Evolutionary conservation across 768 basidiomycete species (phyloP).

Genomic region (Rossbeevera mucosa): DNA sequence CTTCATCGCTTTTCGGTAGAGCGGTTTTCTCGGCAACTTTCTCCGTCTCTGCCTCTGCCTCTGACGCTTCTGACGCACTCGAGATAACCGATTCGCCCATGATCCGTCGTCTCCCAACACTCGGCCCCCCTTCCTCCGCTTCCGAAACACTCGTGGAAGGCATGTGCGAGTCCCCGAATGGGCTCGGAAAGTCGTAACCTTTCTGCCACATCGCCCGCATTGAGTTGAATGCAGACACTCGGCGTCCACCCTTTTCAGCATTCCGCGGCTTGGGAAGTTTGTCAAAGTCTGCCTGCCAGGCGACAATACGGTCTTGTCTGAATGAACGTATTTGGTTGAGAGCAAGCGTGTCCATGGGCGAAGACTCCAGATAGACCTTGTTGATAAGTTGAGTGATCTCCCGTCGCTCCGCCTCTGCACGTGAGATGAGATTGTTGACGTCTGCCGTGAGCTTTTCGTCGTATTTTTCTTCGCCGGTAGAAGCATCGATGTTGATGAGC

Average conservation of each 20-base stretch:
- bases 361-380: constrained; percentile 72
- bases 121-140: constrained; percentile 54
- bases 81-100: constrained; percentile 57
- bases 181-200: constrained; percentile 49
- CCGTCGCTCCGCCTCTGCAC: constrained; percentile 71
- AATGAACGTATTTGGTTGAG: constrained; percentile 82
- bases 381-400: constrained; percentile 74
- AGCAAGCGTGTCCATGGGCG: constrained; percentile 80
- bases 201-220: constrained; percentile 70
- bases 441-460: constrained; percentile 60
- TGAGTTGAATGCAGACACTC: constrained; percentile 62
- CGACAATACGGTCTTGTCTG: constrained; percentile 89
- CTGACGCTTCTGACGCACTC: constrained; percentile 70
- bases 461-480: constrained; percentile 71
- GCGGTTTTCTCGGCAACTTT: constrained; percentile 19
- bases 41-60: constrained; percentile 46
- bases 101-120: constrained; percentile 37
- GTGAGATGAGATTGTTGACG: constrained; percentile 60
- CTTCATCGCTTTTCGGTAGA: constrained; percentile 16
- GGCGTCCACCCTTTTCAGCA: constrained; percentile 47
- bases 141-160: constrained; percentile 70
- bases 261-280: constrained; percentile 71
- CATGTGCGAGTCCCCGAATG: constrained; percentile 50
- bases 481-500: constrained; percentile 70
- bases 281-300: constrained; percentile 95